Evolutionary conservation across 345 rosid genomes (phyloP).

Genomic region (Euclidium syriacum): DNA sequence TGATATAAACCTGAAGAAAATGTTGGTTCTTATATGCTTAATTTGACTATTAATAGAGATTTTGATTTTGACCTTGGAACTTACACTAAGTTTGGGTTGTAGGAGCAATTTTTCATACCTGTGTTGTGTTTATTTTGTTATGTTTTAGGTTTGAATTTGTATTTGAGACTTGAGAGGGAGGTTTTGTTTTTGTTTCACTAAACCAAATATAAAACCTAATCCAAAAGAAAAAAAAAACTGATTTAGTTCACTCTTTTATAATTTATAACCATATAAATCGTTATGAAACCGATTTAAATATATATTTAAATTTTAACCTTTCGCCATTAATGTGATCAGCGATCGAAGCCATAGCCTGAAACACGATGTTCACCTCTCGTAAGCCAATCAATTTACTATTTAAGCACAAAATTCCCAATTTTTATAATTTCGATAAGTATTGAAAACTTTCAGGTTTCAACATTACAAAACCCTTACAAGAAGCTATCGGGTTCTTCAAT

Average conservation of each 20-base stretch:
- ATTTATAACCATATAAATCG: too few relatives aligned
- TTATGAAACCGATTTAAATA: too few relatives aligned
- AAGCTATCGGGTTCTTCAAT: background rate
- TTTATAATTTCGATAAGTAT: background rate
- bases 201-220: background rate
- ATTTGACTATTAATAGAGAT: background rate
- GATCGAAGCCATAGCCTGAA: conserved; percentile 97
- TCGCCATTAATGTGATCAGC: too few relatives aligned
- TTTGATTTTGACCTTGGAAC: background rate
- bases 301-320: too few relatives aligned
- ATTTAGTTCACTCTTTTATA: too few relatives aligned
- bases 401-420: background rate
- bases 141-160: background rate
- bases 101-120: background rate
- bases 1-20: background rate
- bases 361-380: background rate
- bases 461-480: conserved; percentile 19
- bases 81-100: background rate
- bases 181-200: background rate
- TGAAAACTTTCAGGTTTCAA: conserved; percentile 7
- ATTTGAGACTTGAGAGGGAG: background rate
- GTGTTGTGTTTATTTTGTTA: background rate
- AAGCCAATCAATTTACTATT: background rate
- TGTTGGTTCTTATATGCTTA: background rate
- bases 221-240: too few relatives aligned